Base-by-base conservation (phyloP, 1,139 yeast species). In the Candida sp. region DNA sequence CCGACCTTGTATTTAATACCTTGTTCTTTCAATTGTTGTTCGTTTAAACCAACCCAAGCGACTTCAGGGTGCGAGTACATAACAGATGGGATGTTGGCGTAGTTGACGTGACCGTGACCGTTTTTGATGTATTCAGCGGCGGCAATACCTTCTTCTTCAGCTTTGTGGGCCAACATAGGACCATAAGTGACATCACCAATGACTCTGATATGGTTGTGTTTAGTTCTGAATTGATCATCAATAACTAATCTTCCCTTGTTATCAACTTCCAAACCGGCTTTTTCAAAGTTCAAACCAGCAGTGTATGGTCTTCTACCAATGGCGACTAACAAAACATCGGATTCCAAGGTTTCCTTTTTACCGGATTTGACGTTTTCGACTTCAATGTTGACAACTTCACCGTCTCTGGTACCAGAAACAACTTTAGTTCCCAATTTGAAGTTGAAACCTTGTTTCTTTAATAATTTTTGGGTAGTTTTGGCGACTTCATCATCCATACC, bases 61-160 rank as follows among this genome's bases (percentile, higher is more conserved):
- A 93, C 96, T 76, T 93, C 99, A 53, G 99, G 99, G 73, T 90
- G 97, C 41, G 97, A 84, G 79, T 93, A 93, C 98, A 93, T 91
- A 55, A 95, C 99, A 36, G 97, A 82, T 54, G 99, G 99, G 57
- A 95, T 93, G 73, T 88, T 93, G 57, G 85, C 96, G 72, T 95
- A 95, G 82, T 95, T 95, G 56, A 95, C 98, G 64, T 95, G 99
- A 48, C 99, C 99, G 65, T 87, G 88, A 52, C 99, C 99, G 55
- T 71, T 71, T 77, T 89, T 88, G 67, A 95, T 83, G 77, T 81
- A 87, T 74, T 95, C 99, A 51, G 81, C 98, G 51, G 97, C 99
- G 47, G 99, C 99, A 59, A 95, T 85, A 70, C 97, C 99, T 78
- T 95, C 99, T 70, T 95, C 99, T 77, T 95, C 99, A 50, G 99